Evolutionary conservation across 2,329 filamentous ascomycete genomes (phyloP).

Genomic region (Calonectria fujianensis): DNA sequence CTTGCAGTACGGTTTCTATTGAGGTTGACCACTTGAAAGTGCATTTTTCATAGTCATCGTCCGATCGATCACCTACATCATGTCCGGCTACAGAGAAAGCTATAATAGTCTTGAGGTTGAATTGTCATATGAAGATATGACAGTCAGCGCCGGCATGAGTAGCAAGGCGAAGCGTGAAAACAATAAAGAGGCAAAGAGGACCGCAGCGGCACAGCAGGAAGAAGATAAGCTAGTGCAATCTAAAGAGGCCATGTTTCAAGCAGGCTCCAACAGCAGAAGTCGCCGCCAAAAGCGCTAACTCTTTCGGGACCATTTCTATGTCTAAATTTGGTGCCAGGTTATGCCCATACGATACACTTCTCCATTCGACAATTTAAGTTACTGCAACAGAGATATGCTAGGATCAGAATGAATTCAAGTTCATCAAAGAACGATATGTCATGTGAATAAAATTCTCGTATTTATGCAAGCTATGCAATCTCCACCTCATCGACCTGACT

Average conservation of each 20-base stretch:
- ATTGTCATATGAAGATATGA: neutral
- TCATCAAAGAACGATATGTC: neutral
- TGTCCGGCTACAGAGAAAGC: neutral
- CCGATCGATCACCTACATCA: neutral
- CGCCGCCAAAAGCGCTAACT: neutral
- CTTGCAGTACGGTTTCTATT: neutral
- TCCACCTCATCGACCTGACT: slow-evolving; percentile 47
- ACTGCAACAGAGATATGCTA: neutral
- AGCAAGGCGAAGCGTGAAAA: neutral
- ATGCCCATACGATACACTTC: neutral
- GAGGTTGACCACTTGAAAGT: neutral
- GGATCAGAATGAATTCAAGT: neutral
- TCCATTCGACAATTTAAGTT: neutral
- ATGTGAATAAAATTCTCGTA: neutral
- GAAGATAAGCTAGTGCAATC: neutral
- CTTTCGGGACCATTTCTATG: neutral
- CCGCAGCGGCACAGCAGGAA: neutral
- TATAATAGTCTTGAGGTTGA: neutral
- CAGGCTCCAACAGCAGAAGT: neutral
- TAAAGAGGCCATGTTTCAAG: neutral
- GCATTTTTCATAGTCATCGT: too few species aligned
- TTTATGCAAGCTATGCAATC: slow-evolving; percentile 1
- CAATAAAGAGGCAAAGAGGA: neutral
- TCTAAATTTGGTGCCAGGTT: neutral
- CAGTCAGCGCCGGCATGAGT: neutral